phyloP scores from a whole-genome alignment of 208 protist species.

The Leptomonas seymouri region DNA sequence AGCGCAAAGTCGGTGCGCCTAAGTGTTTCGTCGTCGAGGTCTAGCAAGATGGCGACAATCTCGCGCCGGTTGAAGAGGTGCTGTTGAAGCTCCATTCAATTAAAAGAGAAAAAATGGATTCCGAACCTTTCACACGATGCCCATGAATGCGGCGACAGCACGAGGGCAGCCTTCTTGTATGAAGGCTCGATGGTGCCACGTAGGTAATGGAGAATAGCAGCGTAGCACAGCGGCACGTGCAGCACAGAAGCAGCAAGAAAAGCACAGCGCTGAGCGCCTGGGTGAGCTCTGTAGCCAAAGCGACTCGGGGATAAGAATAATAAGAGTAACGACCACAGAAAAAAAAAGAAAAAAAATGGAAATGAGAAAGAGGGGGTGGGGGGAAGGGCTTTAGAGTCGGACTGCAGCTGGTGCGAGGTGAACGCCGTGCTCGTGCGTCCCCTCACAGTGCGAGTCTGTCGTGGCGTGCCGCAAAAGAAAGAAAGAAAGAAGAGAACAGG shows the following conservation, averaged over 20 bases:
- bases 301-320: background rate
- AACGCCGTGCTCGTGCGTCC: no score
- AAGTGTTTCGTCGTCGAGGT: constrained; percentile 40
- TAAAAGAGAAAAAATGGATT: background rate
- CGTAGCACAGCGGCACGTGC: no score
- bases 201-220: no score
- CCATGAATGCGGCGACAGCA: background rate
- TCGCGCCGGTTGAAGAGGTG: constrained; percentile 45
- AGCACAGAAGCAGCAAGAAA: background rate
- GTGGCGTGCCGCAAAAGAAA: no score
- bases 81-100: constrained; percentile 9
- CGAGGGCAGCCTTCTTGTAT: background rate
- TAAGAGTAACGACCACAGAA: background rate
- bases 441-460: no score
- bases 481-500: no score
- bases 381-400: no score
- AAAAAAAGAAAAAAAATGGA: background rate
- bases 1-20: constrained; percentile 39
- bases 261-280: background rate
- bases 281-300: no score
- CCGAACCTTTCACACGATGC: background rate
- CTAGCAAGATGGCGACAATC: constrained; percentile 53
- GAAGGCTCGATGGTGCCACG: no score
- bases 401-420: no score
- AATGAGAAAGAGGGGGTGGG: background rate